A percentile compares a stretch with the other conserved stretches of the same genome.
Evolutionary conservation across 2,329 filamentous ascomycete species (phyloP).

Genomic region (Trichophyton rubrum): DNA sequence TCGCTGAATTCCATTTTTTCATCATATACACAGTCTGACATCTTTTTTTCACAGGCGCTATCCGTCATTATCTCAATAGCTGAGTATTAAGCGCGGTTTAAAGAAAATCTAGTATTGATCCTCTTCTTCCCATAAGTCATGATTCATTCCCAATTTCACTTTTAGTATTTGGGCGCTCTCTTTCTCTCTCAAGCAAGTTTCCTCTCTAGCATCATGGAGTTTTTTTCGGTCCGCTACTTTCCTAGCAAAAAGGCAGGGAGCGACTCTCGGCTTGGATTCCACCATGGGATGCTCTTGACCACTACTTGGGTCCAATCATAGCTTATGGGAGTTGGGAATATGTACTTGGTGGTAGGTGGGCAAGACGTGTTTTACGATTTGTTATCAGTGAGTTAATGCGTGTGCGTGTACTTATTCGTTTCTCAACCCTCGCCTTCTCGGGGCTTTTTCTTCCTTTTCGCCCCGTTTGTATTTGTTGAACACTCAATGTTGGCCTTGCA

Average conservation of each 20-base stretch:
- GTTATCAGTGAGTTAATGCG: not conserved
- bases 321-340: not conserved
- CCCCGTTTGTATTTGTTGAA: too few species aligned
- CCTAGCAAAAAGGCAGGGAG: not conserved
- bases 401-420: not conserved
- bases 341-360: not conserved
- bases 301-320: not conserved
- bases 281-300: not conserved
- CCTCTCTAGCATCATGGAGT: not conserved
- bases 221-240: not conserved
- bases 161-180: not conserved
- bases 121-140: not conserved
- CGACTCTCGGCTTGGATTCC: not conserved
- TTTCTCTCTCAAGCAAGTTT: not conserved
- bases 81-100: constrained; percentile 15
- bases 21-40: constrained; percentile 7
- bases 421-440: not conserved
- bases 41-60: constrained; percentile 27
- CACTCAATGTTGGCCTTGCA: not conserved
- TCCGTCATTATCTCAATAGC: constrained; percentile 39
- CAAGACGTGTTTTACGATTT: not conserved
- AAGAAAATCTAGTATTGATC: not conserved
- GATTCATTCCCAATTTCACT: not conserved
- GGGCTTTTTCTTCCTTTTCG: not conserved
- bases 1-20: not conserved